Conservation (phyloP, 1,284 basidiomycete species). For the Sphaerobolus stellatus region DNA sequence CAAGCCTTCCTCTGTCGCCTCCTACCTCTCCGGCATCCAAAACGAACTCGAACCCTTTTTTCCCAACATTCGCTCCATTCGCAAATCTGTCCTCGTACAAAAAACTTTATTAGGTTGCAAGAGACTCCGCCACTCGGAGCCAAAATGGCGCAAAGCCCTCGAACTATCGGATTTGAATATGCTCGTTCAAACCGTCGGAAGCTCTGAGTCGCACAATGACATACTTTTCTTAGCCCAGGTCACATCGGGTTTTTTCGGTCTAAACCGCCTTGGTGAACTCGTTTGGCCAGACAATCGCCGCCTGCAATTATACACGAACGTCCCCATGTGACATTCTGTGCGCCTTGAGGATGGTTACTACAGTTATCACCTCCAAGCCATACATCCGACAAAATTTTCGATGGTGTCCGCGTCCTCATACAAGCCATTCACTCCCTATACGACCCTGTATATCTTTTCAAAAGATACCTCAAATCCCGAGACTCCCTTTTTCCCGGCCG, state of each 20-base stretch:
- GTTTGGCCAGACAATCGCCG: slow-evolving; percentile 18
- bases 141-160: slow-evolving; percentile 16
- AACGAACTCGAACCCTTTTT: slow-evolving; percentile 25
- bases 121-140: background rate
- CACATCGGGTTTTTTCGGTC: slow-evolving; percentile 21
- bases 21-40: slow-evolving; percentile 32
- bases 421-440: background rate
- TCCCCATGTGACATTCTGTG: slow-evolving; percentile 15
- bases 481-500: slow-evolving; percentile 21
- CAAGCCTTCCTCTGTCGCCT: slow-evolving; percentile 20
- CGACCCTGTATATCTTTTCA: slow-evolving; percentile 19
- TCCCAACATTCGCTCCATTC: slow-evolving; percentile 16
- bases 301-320: slow-evolving; percentile 17
- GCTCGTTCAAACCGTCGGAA: background rate
- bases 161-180: slow-evolving; percentile 18
- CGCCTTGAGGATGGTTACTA: background rate
- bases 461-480: slow-evolving; percentile 21
- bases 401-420: slow-evolving; percentile 25
- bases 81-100: slow-evolving; percentile 17
- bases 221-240: slow-evolving; percentile 25
- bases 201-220: slow-evolving; percentile 16
- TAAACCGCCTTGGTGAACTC: slow-evolving; percentile 33
- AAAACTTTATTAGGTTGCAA: slow-evolving; percentile 24
- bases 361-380: slow-evolving; percentile 30
- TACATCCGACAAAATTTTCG: slow-evolving; percentile 33